Evolutionary conservation across 441 rosid species (phyloP).

Genomic region (Arabidopsis hybrid): DNA sequence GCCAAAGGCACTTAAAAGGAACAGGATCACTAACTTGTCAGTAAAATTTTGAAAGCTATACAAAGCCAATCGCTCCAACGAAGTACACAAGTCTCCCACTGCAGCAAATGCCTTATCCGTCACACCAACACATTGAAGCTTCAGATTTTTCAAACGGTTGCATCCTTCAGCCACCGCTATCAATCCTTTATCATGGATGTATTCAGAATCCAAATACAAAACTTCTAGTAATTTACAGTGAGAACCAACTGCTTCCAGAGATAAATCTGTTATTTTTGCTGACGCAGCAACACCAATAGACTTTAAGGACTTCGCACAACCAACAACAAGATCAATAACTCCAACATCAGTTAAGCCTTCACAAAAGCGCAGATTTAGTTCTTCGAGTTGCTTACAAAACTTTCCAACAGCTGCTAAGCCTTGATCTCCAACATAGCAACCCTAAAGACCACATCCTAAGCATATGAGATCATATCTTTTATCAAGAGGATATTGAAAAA

Average conservation of each 20-base stretch:
- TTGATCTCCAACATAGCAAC: slow-evolving; percentile 88
- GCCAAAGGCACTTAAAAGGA: slow-evolving; percentile 6
- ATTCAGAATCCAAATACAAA: slow-evolving; percentile 81
- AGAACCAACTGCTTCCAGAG: slow-evolving; percentile 75
- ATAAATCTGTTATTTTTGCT: slow-evolving; percentile 72
- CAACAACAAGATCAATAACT: slow-evolving; percentile 64
- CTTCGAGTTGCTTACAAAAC: slow-evolving; percentile 74
- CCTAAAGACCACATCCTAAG: slow-evolving; percentile 55
- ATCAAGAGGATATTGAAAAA: slow-evolving; percentile 5
- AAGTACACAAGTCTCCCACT: slow-evolving; percentile 66
- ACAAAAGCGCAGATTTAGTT: slow-evolving; percentile 79
- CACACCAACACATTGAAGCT: slow-evolving; percentile 76
- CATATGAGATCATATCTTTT: slow-evolving; percentile 25
- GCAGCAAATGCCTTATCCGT: slow-evolving; percentile 74
- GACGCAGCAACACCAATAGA: slow-evolving; percentile 86
- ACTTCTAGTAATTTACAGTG: slow-evolving; percentile 70
- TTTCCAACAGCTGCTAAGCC: slow-evolving; percentile 82
- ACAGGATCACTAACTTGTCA: slow-evolving; percentile 63
- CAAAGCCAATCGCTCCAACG: slow-evolving; percentile 81
- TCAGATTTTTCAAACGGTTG: slow-evolving; percentile 66
- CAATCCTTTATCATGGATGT: slow-evolving; percentile 70
- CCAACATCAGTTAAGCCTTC: slow-evolving; percentile 86
- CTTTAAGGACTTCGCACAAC: slow-evolving; percentile 70
- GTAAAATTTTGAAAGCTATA: slow-evolving; percentile 80
- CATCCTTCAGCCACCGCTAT: slow-evolving; percentile 82